phyloP scores from a whole-genome alignment of 2,329 filamentous ascomycete species.

The Colletotrichum coccodes region DNA sequence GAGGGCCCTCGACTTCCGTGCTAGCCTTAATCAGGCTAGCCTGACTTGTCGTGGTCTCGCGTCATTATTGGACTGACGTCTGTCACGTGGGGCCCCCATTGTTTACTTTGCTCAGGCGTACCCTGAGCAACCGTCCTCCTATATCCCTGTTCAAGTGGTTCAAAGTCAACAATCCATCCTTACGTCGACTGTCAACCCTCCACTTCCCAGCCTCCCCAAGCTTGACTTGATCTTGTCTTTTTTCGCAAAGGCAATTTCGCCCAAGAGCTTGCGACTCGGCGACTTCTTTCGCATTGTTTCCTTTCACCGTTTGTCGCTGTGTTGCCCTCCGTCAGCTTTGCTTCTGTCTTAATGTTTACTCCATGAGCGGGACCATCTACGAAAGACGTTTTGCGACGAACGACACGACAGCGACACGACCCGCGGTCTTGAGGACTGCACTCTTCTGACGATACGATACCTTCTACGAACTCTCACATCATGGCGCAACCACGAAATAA shows the following conservation, averaged over 20 bases:
- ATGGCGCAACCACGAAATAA: constrained; percentile 81
- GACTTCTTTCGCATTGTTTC: constrained; percentile 27
- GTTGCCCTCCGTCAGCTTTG: constrained; percentile 23
- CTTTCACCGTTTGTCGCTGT: constrained; percentile 18
- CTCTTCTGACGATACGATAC: constrained; percentile 51
- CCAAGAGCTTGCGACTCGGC: constrained; percentile 18
- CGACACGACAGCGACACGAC: constrained; percentile 17
- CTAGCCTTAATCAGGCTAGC: constrained; percentile 27
- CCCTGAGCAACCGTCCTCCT: constrained; percentile 40
- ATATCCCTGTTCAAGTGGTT: constrained; percentile 24
- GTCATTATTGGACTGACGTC: constrained; percentile 27
- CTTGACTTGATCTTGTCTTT: constrained; percentile 25
- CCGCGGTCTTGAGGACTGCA: constrained; percentile 9
- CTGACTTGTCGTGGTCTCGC: constrained; percentile 21
- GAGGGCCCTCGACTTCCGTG: not conserved
- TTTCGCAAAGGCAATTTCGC: constrained; percentile 7
- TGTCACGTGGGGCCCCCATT: constrained; percentile 35
- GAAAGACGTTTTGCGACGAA: constrained; percentile 31
- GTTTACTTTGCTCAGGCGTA: constrained; percentile 41
- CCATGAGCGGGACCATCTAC: constrained; percentile 22
- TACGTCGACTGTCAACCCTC: constrained; percentile 27
- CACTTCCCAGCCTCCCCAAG: constrained; percentile 31
- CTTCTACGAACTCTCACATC: constrained; percentile 53
- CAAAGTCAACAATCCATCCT: constrained; percentile 33
- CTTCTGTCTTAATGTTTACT: constrained; percentile 32